A percentile compares a stretch with the other conserved stretches of the same genome.
Evolutionary conservation across 2,329 filamentous ascomycete species (phyloP).

Genomic region (Fusarium brachygibbosum): DNA sequence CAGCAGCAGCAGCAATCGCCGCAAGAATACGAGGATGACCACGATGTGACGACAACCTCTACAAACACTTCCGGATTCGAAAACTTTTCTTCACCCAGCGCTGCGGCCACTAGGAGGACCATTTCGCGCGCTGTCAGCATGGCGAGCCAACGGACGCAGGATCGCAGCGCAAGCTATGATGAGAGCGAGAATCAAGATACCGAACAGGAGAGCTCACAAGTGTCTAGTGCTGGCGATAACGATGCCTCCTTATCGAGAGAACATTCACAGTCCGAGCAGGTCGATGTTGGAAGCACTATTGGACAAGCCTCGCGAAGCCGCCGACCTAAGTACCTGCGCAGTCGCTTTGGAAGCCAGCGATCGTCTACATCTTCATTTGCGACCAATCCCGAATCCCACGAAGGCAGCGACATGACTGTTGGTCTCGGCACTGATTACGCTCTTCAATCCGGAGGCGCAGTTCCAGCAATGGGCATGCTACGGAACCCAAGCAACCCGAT

Average conservation of each 20-base stretch:
- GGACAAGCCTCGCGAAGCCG: conserved; percentile 62
- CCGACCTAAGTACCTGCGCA: conserved; percentile 71
- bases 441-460: conserved; percentile 83
- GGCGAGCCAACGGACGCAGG: conserved; percentile 52
- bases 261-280: conserved; percentile 49
- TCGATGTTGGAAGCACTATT: conserved; percentile 63
- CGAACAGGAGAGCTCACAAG: conserved; percentile 50
- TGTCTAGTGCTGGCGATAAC: conserved; percentile 50
- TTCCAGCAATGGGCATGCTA: conserved; percentile 67
- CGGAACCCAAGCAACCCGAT: conserved; percentile 69
- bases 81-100: conserved; percentile 67
- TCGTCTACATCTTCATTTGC: conserved; percentile 72
- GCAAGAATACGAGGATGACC: conserved; percentile 31
- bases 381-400: conserved; percentile 66
- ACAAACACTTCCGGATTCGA: conserved; percentile 66
- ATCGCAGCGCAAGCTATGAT: conserved; percentile 46
- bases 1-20: not conserved
- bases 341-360: conserved; percentile 68
- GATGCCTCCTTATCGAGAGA: conserved; percentile 52
- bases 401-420: conserved; percentile 80
- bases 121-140: conserved; percentile 66
- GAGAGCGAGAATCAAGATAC: conserved; percentile 45
- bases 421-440: conserved; percentile 80
- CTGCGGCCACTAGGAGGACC: conserved; percentile 66
- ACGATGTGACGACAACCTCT: conserved; percentile 47